Percentiles rank a stretch among this genome's conserved stretches.
Evolutionary conservation across 2,329 filamentous ascomycete genomes (phyloP).

Genomic region (Penicillium sp.): DNA sequence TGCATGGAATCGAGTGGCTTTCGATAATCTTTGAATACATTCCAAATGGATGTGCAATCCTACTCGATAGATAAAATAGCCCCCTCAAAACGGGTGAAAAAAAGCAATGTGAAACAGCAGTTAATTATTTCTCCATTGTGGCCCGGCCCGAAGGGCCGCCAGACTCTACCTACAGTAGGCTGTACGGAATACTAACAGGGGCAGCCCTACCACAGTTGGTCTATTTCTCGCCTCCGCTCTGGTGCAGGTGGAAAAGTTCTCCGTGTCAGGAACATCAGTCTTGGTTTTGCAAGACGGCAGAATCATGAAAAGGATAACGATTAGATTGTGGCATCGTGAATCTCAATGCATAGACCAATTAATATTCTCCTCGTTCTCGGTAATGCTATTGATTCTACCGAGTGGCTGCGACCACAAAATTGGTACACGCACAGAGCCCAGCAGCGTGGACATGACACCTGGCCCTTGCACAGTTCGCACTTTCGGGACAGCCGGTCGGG

Average conservation of each 20-base stretch:
- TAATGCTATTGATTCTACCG: constrained; percentile 9
- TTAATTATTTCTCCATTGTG: constrained; percentile 17
- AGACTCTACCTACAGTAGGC: constrained; percentile 1
- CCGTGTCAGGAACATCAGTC: background rate
- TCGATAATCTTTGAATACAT: constrained; percentile 4
- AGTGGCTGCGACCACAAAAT: constrained; percentile 14
- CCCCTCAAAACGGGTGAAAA: background rate
- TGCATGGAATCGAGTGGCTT: constrained; percentile 4
- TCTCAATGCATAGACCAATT: background rate
- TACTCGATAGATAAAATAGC: background rate
- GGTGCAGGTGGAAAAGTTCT: constrained; percentile 1
- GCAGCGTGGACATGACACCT: constrained; percentile 22
- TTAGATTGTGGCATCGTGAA: background rate
- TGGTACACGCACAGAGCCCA: constrained; percentile 7
- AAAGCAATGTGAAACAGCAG: constrained; percentile 19
- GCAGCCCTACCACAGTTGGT: constrained; percentile 15
- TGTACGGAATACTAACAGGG: background rate
- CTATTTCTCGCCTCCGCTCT: background rate
- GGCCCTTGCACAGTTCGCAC: constrained; percentile 13
- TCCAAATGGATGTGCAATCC: constrained; percentile 5
- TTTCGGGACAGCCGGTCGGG: background rate
- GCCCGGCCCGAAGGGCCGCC: constrained; percentile 20
- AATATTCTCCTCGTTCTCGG: background rate
- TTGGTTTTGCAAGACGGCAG: background rate
- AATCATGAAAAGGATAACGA: background rate